Percentiles rank a stretch among this genome's conserved stretches.
phyloP scores from a whole-genome alignment of 1,139 yeast species.

The Kodamaea plutei region DNA sequence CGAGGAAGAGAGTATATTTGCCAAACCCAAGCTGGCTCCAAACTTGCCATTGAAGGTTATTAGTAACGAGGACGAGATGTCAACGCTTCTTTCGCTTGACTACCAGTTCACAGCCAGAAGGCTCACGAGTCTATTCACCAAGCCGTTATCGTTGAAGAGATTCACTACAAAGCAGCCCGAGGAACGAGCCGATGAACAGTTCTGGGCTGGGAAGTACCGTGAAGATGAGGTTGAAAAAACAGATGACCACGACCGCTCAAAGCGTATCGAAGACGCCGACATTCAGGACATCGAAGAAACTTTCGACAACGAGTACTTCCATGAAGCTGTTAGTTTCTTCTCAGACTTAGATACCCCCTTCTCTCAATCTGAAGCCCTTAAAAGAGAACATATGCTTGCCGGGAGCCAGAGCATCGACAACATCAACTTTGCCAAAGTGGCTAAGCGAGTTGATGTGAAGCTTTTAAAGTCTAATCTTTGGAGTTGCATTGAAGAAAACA shows the following conservation, averaged over 20 bases:
- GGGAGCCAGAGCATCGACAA: conserved; percentile 12
- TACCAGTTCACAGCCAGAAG: conserved; percentile 65
- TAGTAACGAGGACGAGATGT: conserved; percentile 16
- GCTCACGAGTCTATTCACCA: conserved; percentile 63
- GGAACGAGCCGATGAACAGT: conserved; percentile 10
- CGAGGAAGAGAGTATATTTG: conserved; percentile 49
- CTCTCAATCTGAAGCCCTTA: conserved; percentile 1
- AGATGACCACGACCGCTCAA: conserved; percentile 11
- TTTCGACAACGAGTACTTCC: conserved; percentile 11
- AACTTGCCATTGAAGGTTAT: conserved; percentile 7
- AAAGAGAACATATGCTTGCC: conserved; percentile 1
- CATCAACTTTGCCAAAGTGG: conserved; percentile 70
- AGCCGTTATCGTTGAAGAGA: conserved; percentile 43
- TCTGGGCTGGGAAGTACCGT: conserved; percentile 11
- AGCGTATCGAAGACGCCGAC: conserved; percentile 14
- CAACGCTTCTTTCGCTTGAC: conserved; percentile 59
- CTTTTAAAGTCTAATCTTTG: conserved; percentile 77
- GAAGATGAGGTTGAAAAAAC: conserved; percentile 3
- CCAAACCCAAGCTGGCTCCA: conserved; percentile 29
- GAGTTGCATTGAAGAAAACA: conserved; percentile 28
- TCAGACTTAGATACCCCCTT: background rate
- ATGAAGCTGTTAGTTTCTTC: conserved; percentile 6
- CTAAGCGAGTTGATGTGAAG: conserved; percentile 81
- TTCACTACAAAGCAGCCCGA: too few species aligned
- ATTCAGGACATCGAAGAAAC: conserved; percentile 16